A percentile compares a stretch with the other conserved stretches of the same genome.
Evolutionary conservation across 2,329 filamentous ascomycete species (phyloP).

Genomic region (Xylariaceae sp.): DNA sequence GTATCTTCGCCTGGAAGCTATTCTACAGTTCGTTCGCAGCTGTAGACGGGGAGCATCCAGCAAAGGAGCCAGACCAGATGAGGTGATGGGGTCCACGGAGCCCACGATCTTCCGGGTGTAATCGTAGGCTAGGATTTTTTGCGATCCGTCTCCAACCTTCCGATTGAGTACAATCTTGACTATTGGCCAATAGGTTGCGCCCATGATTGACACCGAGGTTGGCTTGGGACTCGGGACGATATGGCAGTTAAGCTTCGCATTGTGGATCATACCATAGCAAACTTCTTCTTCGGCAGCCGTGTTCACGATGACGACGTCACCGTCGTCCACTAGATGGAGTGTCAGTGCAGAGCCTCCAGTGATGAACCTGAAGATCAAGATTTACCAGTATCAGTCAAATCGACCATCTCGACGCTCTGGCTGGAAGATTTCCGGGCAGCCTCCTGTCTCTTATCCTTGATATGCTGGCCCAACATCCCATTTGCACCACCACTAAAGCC

Average conservation of each 20-base stretch:
- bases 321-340: conserved; percentile 43
- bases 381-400: conserved; percentile 50
- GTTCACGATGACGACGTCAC: conserved; percentile 53
- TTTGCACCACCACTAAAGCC: conserved; percentile 44
- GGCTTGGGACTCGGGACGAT: conserved; percentile 66
- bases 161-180: conserved; percentile 70
- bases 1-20: conserved; percentile 61
- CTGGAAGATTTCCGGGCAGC: conserved; percentile 24
- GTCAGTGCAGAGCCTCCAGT: conserved; percentile 8
- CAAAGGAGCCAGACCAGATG: conserved; percentile 64
- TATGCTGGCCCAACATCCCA: conserved; percentile 60
- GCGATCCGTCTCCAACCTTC: conserved; percentile 47
- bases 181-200: conserved; percentile 61
- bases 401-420: conserved; percentile 43
- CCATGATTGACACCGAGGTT: conserved; percentile 53
- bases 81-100: conserved; percentile 63
- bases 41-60: conserved; percentile 62
- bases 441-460: conserved; percentile 56
- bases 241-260: conserved; percentile 61
- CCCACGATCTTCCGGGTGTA: conserved; percentile 69
- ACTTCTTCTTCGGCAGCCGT: conserved; percentile 66
- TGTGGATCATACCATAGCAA: conserved; percentile 75
- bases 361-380: conserved; percentile 21
- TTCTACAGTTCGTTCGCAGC: conserved; percentile 68
- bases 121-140: conserved; percentile 70